phyloP scores from a whole-genome alignment of 73 alveolate genomes.

The Paramecium primaurelia region DNA sequence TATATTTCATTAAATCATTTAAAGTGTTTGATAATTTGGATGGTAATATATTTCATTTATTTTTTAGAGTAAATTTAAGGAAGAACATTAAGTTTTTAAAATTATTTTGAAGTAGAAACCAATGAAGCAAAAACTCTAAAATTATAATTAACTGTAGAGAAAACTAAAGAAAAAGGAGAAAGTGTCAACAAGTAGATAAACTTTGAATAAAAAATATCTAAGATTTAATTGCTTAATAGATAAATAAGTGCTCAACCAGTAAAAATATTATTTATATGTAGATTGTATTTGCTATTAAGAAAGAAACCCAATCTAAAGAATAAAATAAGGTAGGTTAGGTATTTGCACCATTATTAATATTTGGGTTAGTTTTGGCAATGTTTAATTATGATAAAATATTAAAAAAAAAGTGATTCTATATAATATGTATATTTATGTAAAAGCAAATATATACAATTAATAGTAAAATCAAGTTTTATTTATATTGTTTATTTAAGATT shows the following conservation, averaged over 20 bases:
- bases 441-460: neutral
- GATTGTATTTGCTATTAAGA: neutral
- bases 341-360: slow-evolving; percentile 5
- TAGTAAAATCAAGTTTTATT: neutral
- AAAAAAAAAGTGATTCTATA: slow-evolving; percentile 27
- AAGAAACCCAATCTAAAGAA: neutral
- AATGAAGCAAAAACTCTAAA: neutral
- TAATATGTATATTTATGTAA: neutral
- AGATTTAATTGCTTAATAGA: neutral
- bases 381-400: slow-evolving; percentile 29
- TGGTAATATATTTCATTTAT: neutral
- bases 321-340: slow-evolving; percentile 1
- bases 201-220: slow-evolving; percentile 1
- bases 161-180: slow-evolving; percentile 27
- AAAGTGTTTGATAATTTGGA: neutral
- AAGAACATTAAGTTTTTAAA: neutral
- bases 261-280: neutral
- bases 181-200: neutral
- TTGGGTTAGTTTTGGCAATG: neutral
- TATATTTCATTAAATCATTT: neutral
- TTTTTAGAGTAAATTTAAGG: neutral
- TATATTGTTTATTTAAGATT: no score
- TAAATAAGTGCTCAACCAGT: neutral
- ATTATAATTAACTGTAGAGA: neutral
- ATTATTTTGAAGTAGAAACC: neutral